Conservation (phyloP, 1,139 yeast genomes). For the Taphrina confusa region DNA sequence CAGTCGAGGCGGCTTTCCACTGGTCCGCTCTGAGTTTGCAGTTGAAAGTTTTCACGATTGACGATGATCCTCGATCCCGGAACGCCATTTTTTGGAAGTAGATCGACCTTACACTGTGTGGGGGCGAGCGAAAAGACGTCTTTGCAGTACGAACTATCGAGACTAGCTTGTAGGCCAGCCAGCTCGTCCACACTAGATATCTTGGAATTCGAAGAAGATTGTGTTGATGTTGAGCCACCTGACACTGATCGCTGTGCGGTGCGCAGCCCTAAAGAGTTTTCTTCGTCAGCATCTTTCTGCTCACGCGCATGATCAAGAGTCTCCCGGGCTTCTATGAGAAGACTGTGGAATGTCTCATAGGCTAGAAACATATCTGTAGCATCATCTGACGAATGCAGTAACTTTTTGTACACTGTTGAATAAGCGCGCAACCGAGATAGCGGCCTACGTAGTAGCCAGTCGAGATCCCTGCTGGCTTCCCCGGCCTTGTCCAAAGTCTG, state of each 20-base stretch:
- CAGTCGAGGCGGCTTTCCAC: slow-evolving; percentile 10
- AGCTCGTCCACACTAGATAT: slow-evolving; percentile 14
- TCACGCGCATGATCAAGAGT: slow-evolving; percentile 21
- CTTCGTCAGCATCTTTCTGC: not conserved
- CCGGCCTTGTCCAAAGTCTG: slow-evolving; percentile 2
- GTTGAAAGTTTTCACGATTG: slow-evolving; percentile 26
- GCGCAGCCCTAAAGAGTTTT: not conserved
- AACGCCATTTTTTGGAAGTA: slow-evolving; percentile 6
- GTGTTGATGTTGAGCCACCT: slow-evolving; percentile 32
- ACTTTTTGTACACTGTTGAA: slow-evolving; percentile 23
- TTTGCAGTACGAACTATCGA: slow-evolving; percentile 5
- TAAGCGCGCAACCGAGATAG: slow-evolving; percentile 30
- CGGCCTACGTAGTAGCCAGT: slow-evolving; percentile 33
- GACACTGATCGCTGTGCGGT: slow-evolving; percentile 30
- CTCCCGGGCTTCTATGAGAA: slow-evolving; percentile 27
- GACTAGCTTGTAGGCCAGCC: slow-evolving; percentile 17
- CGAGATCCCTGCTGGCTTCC: slow-evolving; percentile 25
- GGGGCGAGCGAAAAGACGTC: slow-evolving; percentile 23
- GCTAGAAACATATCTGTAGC: slow-evolving; percentile 32
- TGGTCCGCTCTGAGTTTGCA: slow-evolving; percentile 4
- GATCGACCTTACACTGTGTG: slow-evolving; percentile 16
- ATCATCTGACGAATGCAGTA: slow-evolving; percentile 30
- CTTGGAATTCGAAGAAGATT: slow-evolving; percentile 32
- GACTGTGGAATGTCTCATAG: slow-evolving; percentile 25
- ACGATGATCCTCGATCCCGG: slow-evolving; percentile 11